Conservation (phyloP, 1,139 yeast species). For the Candida labiduridarum region DNA sequence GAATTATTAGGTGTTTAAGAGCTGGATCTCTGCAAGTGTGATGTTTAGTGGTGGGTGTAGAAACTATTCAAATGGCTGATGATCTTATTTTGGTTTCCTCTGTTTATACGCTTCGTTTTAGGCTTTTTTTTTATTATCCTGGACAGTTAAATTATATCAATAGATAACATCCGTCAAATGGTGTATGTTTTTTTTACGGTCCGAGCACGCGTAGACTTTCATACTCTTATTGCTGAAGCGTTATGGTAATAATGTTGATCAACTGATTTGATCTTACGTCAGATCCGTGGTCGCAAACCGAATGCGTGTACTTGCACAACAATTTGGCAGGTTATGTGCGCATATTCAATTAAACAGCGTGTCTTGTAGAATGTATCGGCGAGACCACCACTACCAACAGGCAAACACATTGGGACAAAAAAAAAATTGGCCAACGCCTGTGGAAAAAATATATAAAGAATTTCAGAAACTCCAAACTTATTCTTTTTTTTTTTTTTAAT, state of each 20-base stretch:
- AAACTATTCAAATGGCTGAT: background rate
- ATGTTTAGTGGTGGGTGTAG: background rate
- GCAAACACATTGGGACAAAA: too few relatives aligned
- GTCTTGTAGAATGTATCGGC: background rate
- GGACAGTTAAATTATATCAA: too few relatives aligned
- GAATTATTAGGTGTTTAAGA: conserved; percentile 40
- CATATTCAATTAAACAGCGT: conserved; percentile 2
- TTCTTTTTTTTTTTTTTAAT: background rate
- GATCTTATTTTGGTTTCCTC: background rate
- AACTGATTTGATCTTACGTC: too few relatives aligned
- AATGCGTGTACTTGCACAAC: background rate
- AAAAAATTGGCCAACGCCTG: background rate
- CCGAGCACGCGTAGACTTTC: too few relatives aligned
- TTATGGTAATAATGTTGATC: too few relatives aligned
- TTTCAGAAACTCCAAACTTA: background rate
- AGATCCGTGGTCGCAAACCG: background rate
- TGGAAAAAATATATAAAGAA: background rate
- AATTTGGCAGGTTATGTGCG: background rate
- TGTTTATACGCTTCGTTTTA: background rate
- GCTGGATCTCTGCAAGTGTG: background rate
- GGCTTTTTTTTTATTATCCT: too few relatives aligned
- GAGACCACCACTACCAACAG: too few relatives aligned
- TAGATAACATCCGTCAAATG: too few relatives aligned
- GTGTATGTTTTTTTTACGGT: too few relatives aligned
- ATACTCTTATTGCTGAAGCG: too few relatives aligned